Evolutionary conservation across 176 grass and related monocot species (phyloP), one percentile per base, ranked within the genome.

Genomic region (Guadua angustifolia): DNA sequence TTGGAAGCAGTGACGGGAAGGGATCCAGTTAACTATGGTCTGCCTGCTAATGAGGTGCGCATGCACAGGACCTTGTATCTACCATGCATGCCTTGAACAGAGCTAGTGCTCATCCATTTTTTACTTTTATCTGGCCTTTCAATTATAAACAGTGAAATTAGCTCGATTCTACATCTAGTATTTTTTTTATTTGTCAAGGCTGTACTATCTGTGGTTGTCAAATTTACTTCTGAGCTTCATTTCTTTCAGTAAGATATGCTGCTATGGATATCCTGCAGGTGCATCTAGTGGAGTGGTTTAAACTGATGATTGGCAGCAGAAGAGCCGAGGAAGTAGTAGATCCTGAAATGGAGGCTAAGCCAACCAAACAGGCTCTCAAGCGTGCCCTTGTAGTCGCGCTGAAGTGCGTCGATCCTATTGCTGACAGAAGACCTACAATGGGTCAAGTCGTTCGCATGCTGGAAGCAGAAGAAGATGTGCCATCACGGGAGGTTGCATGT

Each of bases 261-360:
- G 53, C 24, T 6, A 76, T 45, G 22, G 75, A 78, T 62, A 44
- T 55, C 38, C 56, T 78, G 57, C 75, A 78, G 75, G 75, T 78
- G 8, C 75, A 78, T 78, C 60, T 78, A 40, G 40, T 78, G 57
- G 75, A 78, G 22, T 78, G 75, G 75, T 57, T 78, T n/a, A 78
- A 78, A 62, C 14, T 64, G 75, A 78, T 78, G 75, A 58, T 78
- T 78, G 75, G 75, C 58, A 33, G 58, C 40, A 78, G 58, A 42
- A 63, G 58, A 78, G 75, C 42, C 43, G 75, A 78, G 58, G 75
- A 78, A 39, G 58, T 64, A 24, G 75, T 78, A 32, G 75, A 78
- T 32, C 42, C 75, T 78, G 58, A 78, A 29, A 78, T 78, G 57
- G 75, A 78, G 22, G 24, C 39, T 61, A 78, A 62, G 24, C 75